Evolutionary conservation across 1,284 basidiomycete species (phyloP).

Genomic region (Irpex lacteus): DNA sequence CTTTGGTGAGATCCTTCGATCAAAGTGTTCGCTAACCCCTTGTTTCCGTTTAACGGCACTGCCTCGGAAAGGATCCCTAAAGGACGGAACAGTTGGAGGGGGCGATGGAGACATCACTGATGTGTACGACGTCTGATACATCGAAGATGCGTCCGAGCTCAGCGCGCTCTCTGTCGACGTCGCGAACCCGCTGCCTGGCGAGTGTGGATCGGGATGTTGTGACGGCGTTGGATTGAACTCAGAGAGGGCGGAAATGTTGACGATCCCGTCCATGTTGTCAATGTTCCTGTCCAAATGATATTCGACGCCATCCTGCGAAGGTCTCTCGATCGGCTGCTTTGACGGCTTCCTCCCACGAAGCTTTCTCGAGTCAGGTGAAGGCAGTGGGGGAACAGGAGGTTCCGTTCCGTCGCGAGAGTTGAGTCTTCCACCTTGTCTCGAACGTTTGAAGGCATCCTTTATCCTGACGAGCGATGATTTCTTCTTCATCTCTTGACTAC

Average conservation of each 20-base stretch:
- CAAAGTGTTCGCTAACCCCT: not conserved
- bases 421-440: not conserved
- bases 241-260: conserved; percentile 47
- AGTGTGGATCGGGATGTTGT: conserved; percentile 30
- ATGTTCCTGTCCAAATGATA: conserved; percentile 76
- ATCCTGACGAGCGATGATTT: conserved; percentile 20
- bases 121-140: conserved; percentile 13
- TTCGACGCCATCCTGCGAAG: conserved; percentile 19
- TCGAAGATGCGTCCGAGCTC: conserved; percentile 25
- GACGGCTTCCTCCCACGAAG: conserved; percentile 7
- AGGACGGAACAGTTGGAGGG: conserved; percentile 21
- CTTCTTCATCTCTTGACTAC: conserved; percentile 8
- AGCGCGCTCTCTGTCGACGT: conserved; percentile 20
- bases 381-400: conserved; percentile 2
- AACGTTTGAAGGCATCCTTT: not conserved
- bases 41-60: not conserved
- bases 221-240: conserved; percentile 15
- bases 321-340: conserved; percentile 24
- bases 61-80: not conserved
- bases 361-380: conserved; percentile 8
- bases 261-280: conserved; percentile 81
- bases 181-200: conserved; percentile 38
- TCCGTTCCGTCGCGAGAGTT: not conserved
- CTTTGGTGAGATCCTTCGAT: not conserved
- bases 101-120: conserved; percentile 3